Conservation (phyloP, 176 grass and related monocot species). For the Musa itinerans region DNA sequence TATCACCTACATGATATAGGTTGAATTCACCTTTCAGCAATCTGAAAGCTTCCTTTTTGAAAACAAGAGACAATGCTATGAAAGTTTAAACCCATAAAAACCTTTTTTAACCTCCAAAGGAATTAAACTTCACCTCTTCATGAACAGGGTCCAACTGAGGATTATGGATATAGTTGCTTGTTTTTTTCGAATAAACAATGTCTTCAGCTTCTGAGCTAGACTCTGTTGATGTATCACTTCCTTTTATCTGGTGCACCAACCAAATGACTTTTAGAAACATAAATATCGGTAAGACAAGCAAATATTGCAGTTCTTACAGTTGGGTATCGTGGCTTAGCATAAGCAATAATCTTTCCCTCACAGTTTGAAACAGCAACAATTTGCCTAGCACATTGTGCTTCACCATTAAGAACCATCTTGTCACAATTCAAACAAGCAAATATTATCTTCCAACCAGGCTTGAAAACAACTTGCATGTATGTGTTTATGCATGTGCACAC, state of each 20-base stretch:
- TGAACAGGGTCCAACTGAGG: conserved; percentile 38
- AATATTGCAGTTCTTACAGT: conserved; percentile 32
- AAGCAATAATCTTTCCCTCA: conserved; percentile 40
- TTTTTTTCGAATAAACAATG: conserved; percentile 27
- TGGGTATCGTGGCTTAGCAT: conserved; percentile 29
- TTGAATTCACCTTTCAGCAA: too few species aligned
- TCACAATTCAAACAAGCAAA: conserved; percentile 11
- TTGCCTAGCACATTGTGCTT: conserved; percentile 56
- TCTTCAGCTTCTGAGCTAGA: conserved; percentile 75
- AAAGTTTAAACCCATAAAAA: too few species aligned
- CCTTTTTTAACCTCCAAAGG: neutral
- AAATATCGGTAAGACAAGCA: neutral
- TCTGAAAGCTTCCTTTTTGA: too few species aligned
- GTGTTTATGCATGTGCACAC: neutral
- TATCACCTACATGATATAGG: too few species aligned
- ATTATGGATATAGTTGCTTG: conserved; percentile 20
- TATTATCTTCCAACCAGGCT: conserved; percentile 15
- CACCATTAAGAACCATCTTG: conserved; percentile 64
- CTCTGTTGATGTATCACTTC: conserved; percentile 49
- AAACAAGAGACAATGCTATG: too few species aligned
- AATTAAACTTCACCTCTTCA: conserved; percentile 50
- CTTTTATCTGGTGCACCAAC: conserved; percentile 40
- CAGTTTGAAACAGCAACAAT: conserved; percentile 42
- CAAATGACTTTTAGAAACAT: neutral
- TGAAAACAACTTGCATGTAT: neutral